phyloP scores from a whole-genome alignment of 768 basidiomycete genomes.

The Russula griseocarnosa region DNA sequence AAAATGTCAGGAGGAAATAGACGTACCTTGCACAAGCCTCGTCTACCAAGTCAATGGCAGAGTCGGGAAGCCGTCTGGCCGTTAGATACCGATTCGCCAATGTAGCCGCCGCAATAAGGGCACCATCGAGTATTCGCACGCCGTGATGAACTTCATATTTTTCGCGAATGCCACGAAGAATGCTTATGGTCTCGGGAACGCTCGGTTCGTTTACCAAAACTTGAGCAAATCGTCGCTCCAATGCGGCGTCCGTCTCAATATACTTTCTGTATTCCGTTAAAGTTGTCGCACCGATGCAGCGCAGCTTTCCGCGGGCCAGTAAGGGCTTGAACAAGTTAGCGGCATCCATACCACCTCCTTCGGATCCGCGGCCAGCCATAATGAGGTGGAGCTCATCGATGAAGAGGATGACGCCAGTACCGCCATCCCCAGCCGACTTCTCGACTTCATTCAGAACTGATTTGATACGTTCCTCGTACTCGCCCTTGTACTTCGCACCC shows the following conservation, averaged over 20 bases:
- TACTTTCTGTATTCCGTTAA: constrained; percentile 89
- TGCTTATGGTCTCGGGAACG: constrained; percentile 87
- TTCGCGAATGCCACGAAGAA: constrained; percentile 89
- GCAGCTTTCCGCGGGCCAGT: constrained; percentile 76
- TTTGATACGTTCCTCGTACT: constrained; percentile 97
- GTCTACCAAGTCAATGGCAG: constrained; percentile 89
- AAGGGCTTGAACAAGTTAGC: constrained; percentile 90
- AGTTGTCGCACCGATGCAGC: constrained; percentile 87
- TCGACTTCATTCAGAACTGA: constrained; percentile 90
- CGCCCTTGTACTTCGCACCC: constrained; percentile 87
- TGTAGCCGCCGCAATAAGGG: constrained; percentile 84
- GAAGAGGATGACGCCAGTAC: constrained; percentile 78
- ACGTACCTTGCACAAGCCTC: constrained; percentile 84
- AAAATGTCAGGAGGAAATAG: background rate
- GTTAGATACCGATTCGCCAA: constrained; percentile 93
- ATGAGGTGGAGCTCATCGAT: constrained; percentile 93
- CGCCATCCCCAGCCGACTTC: constrained; percentile 72
- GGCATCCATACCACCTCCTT: constrained; percentile 91
- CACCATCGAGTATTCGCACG: constrained; percentile 82
- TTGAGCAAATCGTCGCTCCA: constrained; percentile 90
- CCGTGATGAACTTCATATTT: constrained; percentile 88
- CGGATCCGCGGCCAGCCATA: constrained; percentile 81
- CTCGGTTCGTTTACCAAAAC: constrained; percentile 88
- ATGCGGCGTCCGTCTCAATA: constrained; percentile 88
- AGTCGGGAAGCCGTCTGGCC: constrained; percentile 70